A percentile compares a stretch with the other conserved stretches of the same genome.
These are phyloP conservation scores for Acidiella bohemica DNA, from an alignment of 495 filamentous ascomycete genomes.

Conservation along the genomic window DNA sequence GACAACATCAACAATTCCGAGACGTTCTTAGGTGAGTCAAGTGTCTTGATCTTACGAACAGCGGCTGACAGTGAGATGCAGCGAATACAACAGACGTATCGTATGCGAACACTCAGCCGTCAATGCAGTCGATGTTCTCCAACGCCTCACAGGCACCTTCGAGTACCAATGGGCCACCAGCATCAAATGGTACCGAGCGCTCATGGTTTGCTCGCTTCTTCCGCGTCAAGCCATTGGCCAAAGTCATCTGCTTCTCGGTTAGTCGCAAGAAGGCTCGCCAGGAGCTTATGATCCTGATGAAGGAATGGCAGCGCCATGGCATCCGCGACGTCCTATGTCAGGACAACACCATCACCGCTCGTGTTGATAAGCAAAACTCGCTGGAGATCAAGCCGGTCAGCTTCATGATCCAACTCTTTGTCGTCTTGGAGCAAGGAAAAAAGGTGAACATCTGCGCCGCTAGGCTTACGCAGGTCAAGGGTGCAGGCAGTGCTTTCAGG, in stretches of 20 bases:
- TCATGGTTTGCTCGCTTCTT: conserved; percentile 83
- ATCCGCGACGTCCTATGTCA: conserved; percentile 57
- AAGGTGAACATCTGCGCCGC: conserved; percentile 50
- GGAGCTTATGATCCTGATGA: conserved; percentile 58
- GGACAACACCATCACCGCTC: conserved; percentile 58
- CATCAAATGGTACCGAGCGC: conserved; percentile 46
- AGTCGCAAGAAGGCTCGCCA: conserved; percentile 54
- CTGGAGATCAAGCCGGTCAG: conserved; percentile 63
- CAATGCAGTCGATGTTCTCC: conserved; percentile 20
- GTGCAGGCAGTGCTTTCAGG: conserved; percentile 73
- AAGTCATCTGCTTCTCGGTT: conserved; percentile 58
- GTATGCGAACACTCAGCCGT: not conserved
- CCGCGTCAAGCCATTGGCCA: conserved; percentile 69
- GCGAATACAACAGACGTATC: not conserved
- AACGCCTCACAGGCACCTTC: conserved; percentile 14
- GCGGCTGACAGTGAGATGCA: too few relatives aligned
- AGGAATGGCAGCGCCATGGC: conserved; percentile 67
- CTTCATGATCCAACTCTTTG: conserved; percentile 73
- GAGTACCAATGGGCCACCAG: conserved; percentile 15
- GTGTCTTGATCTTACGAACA: not conserved
- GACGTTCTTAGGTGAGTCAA: conserved; percentile 7
- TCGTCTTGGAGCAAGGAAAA: conserved; percentile 62
- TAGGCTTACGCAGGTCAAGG: conserved; percentile 74
- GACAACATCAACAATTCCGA: conserved; percentile 3
- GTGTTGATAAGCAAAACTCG: conserved; percentile 41